Conservation (phyloP, 2,329 filamentous ascomycete species). For the Colletotrichum falcatum region DNA sequence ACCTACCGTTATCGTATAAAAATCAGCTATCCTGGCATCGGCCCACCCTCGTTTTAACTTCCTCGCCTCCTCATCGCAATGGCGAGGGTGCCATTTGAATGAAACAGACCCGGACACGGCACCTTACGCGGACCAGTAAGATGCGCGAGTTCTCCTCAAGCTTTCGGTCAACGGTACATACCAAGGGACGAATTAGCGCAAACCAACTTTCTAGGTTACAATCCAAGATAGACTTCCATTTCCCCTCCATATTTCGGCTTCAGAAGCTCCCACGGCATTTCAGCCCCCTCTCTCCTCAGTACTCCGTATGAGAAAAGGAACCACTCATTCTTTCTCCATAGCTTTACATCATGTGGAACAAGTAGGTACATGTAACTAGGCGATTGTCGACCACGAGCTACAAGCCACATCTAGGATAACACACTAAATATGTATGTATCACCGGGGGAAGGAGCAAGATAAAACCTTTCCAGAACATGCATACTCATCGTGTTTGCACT, state of each 20-base stretch:
- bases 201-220: neutral
- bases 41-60: neutral
- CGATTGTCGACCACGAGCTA: no score
- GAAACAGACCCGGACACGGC: neutral
- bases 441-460: no score
- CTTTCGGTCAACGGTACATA: neutral
- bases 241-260: neutral
- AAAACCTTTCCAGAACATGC: no score
- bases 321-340: no score
- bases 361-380: no score
- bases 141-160: neutral
- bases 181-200: neutral
- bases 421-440: no score
- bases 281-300: neutral
- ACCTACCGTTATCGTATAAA: neutral
- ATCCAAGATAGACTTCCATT: neutral
- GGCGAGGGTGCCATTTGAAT: neutral
- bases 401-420: no score
- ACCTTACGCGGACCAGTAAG: neutral
- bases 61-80: neutral
- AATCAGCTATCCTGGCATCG: neutral
- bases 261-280: no score
- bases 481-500: no score
- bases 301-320: no score
- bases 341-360: no score